A percentile compares a stretch with the other conserved stretches of the same genome.
Conservation (phyloP, 2,329 filamentous ascomycete genomes). For the Xylogone sp. region DNA sequence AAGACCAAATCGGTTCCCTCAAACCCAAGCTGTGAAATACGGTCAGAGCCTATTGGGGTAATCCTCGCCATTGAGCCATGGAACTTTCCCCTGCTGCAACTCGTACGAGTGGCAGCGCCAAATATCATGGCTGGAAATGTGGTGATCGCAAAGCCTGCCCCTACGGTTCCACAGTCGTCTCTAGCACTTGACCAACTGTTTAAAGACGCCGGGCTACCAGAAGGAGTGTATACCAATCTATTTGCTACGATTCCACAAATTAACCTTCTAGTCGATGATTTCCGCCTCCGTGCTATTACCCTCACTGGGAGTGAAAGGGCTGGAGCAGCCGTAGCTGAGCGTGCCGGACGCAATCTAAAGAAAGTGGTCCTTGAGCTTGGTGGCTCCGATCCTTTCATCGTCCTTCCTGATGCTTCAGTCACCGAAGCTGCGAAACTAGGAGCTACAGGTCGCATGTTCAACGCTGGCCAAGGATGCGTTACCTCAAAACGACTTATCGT, state of each 20-base stretch:
- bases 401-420: conserved; percentile 42
- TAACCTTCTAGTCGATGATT: conserved; percentile 32
- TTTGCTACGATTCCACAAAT: conserved; percentile 29
- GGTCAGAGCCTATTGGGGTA: conserved; percentile 51
- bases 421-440: neutral
- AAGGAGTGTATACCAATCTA: conserved; percentile 37
- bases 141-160: conserved; percentile 62
- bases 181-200: conserved; percentile 18
- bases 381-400: conserved; percentile 40
- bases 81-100: conserved; percentile 51
- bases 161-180: conserved; percentile 9
- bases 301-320: conserved; percentile 37
- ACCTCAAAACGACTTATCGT: conserved; percentile 32
- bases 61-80: conserved; percentile 58
- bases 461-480: neutral
- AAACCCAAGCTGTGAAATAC: neutral
- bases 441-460: neutral
- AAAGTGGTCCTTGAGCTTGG: conserved; percentile 44
- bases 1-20: neutral
- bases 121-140: conserved; percentile 69
- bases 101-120: conserved; percentile 33
- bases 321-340: conserved; percentile 45
- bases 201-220: conserved; percentile 36
- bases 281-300: conserved; percentile 35
- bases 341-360: conserved; percentile 54